phyloP scores from a whole-genome alignment of 139 green algal genomes.

The Chlamydomonas sphaeroides region DNA sequence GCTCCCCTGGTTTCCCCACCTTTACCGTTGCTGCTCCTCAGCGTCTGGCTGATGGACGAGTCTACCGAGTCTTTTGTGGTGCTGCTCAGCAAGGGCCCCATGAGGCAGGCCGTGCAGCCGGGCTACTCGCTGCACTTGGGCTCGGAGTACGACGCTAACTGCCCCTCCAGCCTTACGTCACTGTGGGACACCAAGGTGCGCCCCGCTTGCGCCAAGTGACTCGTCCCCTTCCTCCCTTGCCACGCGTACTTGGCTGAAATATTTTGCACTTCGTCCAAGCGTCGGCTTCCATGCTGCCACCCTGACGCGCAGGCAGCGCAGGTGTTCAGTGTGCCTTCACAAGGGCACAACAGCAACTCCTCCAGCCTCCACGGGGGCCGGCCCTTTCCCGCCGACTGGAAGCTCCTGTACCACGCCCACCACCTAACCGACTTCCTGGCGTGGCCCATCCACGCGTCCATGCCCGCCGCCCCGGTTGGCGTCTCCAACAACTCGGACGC shows the following conservation, averaged over 20 bases:
- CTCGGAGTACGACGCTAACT: conserved; percentile 32
- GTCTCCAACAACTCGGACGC: not conserved
- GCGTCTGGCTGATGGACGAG: conserved; percentile 37
- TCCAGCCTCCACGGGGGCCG: not conserved
- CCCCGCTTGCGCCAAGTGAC: no score
- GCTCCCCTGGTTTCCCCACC: no score
- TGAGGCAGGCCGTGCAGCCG: conserved; percentile 31
- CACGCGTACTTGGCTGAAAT: no score
- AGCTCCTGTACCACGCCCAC: conserved; percentile 32
- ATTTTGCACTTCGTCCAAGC: no score
- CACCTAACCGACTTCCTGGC: conserved; percentile 34
- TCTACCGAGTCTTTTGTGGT: conserved; percentile 24
- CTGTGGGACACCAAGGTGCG: conserved; percentile 39
- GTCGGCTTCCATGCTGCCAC: no score
- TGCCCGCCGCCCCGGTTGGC: not conserved
- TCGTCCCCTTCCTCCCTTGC: no score
- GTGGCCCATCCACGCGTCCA: conserved; percentile 4
- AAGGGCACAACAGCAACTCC: not conserved
- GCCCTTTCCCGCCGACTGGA: conserved; percentile 30
- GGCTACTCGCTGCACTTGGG: conserved; percentile 24
- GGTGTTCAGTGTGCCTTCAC: not conserved
- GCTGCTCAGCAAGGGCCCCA: conserved; percentile 26
- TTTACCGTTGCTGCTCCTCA: no score
- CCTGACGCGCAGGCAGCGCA: conserved; percentile 11
- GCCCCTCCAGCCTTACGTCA: conserved; percentile 21